These are phyloP conservation scores for Kodamaea anthophila DNA, from an alignment of 1,139 yeast species.

Conservation along the genomic window DNA sequence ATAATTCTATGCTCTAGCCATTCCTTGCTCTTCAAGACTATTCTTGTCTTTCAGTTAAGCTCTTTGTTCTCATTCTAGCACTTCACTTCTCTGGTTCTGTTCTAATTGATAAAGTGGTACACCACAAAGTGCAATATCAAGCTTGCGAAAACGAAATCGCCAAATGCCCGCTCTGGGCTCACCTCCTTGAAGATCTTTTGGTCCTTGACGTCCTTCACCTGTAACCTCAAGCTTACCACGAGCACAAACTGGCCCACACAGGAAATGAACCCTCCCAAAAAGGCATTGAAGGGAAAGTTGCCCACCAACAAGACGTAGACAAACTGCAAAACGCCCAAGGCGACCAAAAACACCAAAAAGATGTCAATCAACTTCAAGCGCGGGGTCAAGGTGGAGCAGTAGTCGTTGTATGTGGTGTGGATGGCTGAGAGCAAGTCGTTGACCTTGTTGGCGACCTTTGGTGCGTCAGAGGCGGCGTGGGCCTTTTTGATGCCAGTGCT, in stretches of 20 bases:
- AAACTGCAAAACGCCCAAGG: constrained; percentile 73
- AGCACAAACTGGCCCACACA: constrained; percentile 96
- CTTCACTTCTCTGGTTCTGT: neutral
- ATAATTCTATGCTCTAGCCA: no score
- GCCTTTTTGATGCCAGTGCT: constrained; percentile 29
- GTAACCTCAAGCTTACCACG: constrained; percentile 74
- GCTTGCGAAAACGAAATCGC: constrained; percentile 84
- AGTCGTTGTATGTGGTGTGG: constrained; percentile 41
- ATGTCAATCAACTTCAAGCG: constrained; percentile 64
- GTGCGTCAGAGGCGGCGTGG: constrained; percentile 12
- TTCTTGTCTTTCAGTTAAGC: neutral
- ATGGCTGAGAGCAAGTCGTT: constrained; percentile 46
- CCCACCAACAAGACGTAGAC: constrained; percentile 72
- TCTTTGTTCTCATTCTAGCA: neutral
- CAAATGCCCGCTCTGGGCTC: constrained; percentile 77
- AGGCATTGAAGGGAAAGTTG: constrained; percentile 94
- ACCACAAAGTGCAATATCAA: constrained; percentile 84
- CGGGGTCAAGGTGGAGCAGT: constrained; percentile 37
- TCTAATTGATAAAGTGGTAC: constrained; percentile 80
- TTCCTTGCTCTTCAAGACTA: no score
- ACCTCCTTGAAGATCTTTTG: constrained; percentile 38
- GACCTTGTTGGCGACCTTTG: constrained; percentile 13
- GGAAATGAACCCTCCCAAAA: constrained; percentile 83
- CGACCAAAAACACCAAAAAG: constrained; percentile 69
- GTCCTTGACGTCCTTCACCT: constrained; percentile 18